A percentile compares a stretch with the other conserved stretches of the same genome.
Conservation (phyloP, 2,329 filamentous ascomycete species). For the Nemania serpens region DNA sequence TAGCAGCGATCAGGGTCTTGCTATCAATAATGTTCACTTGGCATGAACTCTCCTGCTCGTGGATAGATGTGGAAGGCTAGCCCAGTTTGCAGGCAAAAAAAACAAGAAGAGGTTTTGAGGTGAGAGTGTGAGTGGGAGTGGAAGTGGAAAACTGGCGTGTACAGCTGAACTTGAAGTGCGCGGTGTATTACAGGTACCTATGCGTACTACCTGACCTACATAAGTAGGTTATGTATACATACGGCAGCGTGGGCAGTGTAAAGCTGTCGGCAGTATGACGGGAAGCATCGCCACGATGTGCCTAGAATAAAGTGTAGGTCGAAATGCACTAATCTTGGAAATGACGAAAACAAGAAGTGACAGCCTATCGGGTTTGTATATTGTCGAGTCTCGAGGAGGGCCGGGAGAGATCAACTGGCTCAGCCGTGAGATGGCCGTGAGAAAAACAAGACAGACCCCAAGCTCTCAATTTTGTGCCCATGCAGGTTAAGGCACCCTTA, state of each 20-base stretch:
- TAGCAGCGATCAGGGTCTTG: conserved; percentile 9
- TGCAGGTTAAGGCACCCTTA: no score
- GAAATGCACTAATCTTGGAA: background rate
- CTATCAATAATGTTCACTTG: conserved; percentile 4
- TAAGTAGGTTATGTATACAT: no score
- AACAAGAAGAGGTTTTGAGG: background rate
- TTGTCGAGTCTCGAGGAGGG: background rate
- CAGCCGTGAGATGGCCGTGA: no score
- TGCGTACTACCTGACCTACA: no score
- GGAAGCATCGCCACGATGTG: conserved; percentile 34
- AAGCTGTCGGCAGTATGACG: conserved; percentile 13
- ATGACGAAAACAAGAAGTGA: conserved; percentile 14
- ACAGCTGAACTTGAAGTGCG: background rate
- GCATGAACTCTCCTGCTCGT: conserved; percentile 16
- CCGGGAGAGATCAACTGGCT: background rate
- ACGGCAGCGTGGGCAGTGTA: conserved; percentile 10
- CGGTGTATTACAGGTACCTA: background rate
- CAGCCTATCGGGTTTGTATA: background rate
- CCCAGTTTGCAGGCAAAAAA: conserved; percentile 6
- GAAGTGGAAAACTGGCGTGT: no score
- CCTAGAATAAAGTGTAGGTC: conserved; percentile 9
- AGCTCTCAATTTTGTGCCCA: no score
- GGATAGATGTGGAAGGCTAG: background rate
- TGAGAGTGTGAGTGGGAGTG: conserved; percentile 23
- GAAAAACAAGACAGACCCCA: background rate